Conservation (phyloP, 2,329 filamentous ascomycete species). For the Ophiocordyceps australis region DNA sequence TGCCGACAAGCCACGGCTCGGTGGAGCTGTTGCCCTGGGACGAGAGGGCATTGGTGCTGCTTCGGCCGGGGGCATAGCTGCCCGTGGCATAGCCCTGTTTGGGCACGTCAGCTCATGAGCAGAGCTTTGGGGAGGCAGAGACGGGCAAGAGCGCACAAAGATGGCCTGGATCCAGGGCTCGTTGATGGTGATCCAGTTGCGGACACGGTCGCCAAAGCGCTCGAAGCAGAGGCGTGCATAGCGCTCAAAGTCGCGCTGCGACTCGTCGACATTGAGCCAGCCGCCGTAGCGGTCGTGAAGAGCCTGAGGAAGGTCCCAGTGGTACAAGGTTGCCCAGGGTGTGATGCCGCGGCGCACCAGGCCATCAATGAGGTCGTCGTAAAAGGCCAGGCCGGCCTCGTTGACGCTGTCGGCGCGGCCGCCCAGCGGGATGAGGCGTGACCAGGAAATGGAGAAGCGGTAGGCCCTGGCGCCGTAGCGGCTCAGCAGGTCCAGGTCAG, state of each 20-base stretch:
- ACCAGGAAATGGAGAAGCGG: slow-evolving; percentile 49
- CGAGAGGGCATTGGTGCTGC: slow-evolving; percentile 5
- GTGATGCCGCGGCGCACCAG: slow-evolving; percentile 36
- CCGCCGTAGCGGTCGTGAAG: slow-evolving; percentile 18
- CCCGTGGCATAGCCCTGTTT: slow-evolving; percentile 16
- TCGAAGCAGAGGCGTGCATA: slow-evolving; percentile 17
- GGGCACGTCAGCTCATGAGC: no score
- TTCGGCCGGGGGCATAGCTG: slow-evolving; percentile 13
- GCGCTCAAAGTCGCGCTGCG: slow-evolving; percentile 14
- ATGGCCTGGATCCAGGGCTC: slow-evolving; percentile 19
- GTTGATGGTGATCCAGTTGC: slow-evolving; percentile 20
- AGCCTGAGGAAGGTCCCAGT: slow-evolving; percentile 34
- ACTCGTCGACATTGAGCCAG: slow-evolving; percentile 12
- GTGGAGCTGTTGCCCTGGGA: slow-evolving; percentile 12
- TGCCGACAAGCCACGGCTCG: slow-evolving; percentile 17
- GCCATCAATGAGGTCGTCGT: slow-evolving; percentile 40
- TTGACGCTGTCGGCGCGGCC: slow-evolving; percentile 45
- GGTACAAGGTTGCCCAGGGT: slow-evolving; percentile 44
- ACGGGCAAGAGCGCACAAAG: slow-evolving; percentile 7
- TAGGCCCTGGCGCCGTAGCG: slow-evolving; percentile 39
- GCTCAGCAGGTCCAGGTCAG: slow-evolving; percentile 42
- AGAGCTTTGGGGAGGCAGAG: no score
- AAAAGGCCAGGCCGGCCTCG: slow-evolving; percentile 39
- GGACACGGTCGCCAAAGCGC: slow-evolving; percentile 20
- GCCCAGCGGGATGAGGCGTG: slow-evolving; percentile 45